These are phyloP conservation scores for Mercurialis annua DNA, from an alignment of 345 rosid species.

Conservation along the genomic window DNA sequence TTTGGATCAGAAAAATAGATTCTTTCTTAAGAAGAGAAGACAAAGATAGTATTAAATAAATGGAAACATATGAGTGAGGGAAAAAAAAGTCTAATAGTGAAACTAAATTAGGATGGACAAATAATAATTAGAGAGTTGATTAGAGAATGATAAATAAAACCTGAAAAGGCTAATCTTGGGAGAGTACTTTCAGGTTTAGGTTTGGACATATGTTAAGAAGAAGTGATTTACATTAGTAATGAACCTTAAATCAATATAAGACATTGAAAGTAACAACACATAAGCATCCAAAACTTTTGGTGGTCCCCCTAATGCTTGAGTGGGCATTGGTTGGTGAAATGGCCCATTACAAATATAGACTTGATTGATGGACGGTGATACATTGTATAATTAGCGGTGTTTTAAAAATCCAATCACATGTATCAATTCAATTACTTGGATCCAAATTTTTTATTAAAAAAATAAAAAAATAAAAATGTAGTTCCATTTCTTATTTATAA, in stretches of 20 bases:
- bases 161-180: not conserved
- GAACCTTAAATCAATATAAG: too few relatives aligned
- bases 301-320: not conserved
- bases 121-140: not conserved
- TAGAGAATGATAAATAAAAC: not conserved
- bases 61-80: too few relatives aligned
- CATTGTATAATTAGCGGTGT: not conserved
- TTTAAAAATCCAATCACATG: too few relatives aligned
- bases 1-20: too few relatives aligned
- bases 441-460: too few relatives aligned
- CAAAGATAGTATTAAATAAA: too few relatives aligned
- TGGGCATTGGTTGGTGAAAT: slow-evolving; percentile 7
- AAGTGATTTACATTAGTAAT: not conserved
- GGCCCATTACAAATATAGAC: not conserved
- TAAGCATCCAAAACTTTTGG: not conserved
- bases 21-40: too few relatives aligned
- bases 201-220: not conserved
- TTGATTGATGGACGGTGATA: not conserved
- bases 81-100: not conserved
- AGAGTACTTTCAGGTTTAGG: not conserved
- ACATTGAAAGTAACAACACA: not conserved
- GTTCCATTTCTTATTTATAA: too few relatives aligned
- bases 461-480: too few relatives aligned
- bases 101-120: too few relatives aligned
- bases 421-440: too few relatives aligned